Base-by-base conservation (phyloP, 495 filamentous ascomycete species). In the Talaromyces trachyspermus region DNA sequence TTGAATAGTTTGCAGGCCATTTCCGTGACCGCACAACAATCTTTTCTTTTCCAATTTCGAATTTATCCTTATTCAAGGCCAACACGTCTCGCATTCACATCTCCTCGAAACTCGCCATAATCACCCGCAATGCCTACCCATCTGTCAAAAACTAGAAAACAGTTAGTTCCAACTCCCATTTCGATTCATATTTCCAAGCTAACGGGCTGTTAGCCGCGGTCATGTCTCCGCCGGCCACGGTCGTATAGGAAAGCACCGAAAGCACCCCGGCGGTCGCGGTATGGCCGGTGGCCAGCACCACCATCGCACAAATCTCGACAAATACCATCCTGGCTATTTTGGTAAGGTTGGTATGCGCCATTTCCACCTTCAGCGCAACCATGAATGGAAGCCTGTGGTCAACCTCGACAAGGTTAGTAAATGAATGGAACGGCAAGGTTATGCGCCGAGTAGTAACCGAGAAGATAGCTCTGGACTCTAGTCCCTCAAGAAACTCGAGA, bases 271-370 rank as follows among this genome's bases (percentile, higher is more conserved):
- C 89, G 87, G 87, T 82, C 83, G 86, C 68, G 88, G 86, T 88
- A 83, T 94, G 75, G 89, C 89, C 66, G 89, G 89, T 88, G 89
- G 89, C 77, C 68, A 71, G 32, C 89, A 95, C 75, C 89, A 95
- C 77, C 88, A 92, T 79, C 74, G 86, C 51, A 95, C 88, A 57
- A 95, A 95, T 75, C 73, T 95, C 58, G 88, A 95, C 74, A 92
- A 92, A 72, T 90, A 86, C 83, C 86, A 91, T 72, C 86, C 86
- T 17, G 88, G 87, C 84, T 95, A 94, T 84, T 95, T 95, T 72
- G 89, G 89, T 71, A 95, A 95, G 76, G 89, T 95, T 49, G 89
- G 89, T 76, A 95, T 95, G 89, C 74, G 89, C 53, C 89, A 92
- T 77, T 78, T 94, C 84, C 89, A 94, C 78, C 87, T 87, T 75